These are phyloP conservation scores for Paratrimastix pyriformis DNA, from an alignment of 78 protist genomes.

Conservation along the genomic window DNA sequence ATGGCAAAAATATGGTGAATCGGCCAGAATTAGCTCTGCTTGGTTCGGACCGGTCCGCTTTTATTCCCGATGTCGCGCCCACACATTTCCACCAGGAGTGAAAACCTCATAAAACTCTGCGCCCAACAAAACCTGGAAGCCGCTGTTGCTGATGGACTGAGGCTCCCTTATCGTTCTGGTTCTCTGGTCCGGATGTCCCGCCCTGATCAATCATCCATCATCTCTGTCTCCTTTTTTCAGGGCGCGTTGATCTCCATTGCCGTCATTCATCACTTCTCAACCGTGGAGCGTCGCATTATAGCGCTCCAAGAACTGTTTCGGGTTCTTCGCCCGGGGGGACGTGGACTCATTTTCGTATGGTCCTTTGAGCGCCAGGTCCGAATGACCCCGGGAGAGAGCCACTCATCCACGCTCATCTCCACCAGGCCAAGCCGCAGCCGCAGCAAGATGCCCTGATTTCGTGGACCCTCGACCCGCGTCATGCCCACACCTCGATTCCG, in stretches of 20 bases:
- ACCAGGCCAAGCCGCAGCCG: background rate
- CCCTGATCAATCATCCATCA: background rate
- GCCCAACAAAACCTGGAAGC: conserved; percentile 5
- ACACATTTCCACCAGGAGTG: background rate
- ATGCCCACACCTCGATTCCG: background rate
- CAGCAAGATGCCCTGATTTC: background rate
- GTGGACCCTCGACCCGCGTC: background rate
- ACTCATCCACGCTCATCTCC: background rate
- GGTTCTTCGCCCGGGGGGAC: conserved; percentile 29
- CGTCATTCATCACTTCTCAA: conserved; percentile 47
- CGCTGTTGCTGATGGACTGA: background rate
- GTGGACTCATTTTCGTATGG: conserved; percentile 38
- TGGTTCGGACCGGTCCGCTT: background rate
- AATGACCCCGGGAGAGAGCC: background rate
- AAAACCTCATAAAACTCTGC: background rate
- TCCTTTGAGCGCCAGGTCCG: conserved; percentile 18
- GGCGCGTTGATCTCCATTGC: conserved; percentile 50
- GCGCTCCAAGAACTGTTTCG: conserved; percentile 37
- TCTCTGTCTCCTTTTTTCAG: background rate
- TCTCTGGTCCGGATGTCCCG: background rate
- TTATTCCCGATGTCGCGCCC: background rate
- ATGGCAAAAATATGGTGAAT: conserved; percentile 37
- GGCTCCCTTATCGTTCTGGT: conserved; percentile 19
- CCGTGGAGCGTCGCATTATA: conserved; percentile 20
- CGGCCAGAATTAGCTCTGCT: background rate